Evolutionary conservation across 2,329 filamentous ascomycete species (phyloP), one percentile per base, ranked within the genome.

Genomic region (Colletotrichum graminicola): DNA sequence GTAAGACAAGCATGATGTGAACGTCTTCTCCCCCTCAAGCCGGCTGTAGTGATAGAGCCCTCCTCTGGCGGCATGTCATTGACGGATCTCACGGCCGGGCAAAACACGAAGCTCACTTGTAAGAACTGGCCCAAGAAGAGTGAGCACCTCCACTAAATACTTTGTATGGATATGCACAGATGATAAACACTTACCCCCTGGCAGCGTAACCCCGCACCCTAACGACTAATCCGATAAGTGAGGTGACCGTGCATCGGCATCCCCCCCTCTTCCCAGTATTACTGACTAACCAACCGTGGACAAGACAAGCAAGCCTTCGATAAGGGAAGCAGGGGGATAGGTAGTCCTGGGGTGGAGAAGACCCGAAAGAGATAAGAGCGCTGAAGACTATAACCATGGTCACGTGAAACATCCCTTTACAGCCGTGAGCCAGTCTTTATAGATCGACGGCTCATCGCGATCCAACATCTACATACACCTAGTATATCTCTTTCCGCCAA

Each of bases 1-100:
- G 84, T 85, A 62, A 86, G 79, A 74, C 82, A 84, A 34, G 82
- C 82, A 74, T 84, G 80, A 68, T 83, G 80, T 61, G 81, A 82
- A 51, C 82, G 77, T 73, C 80, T 76, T 75, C 82, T 78, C 54
- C 81, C 82, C 23, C 80, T 79, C 74, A 75, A 72, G 51, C 73
- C 71, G 66, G 69, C 64, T 23, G 72, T 64, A 63, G 56, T 74
- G 66, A 65, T 76, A 41, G 47, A 21, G 26, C 68, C 68, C 68
- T 80, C 80, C 54, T 80, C 80, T 72, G 77, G 78, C 66, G 78
- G 77, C 81, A 80, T 81, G 73, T 55, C 56, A 65, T 52, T 72
- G 55, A 55, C 62, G 64, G 29, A 45, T 71, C 67, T 57, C 63
- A 51, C 47, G 23, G 61, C 67, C 67, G 56, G 43, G n/a, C 2